phyloP scores from a whole-genome alignment of 345 rosid species.

The Gossypium longicalyx region DNA sequence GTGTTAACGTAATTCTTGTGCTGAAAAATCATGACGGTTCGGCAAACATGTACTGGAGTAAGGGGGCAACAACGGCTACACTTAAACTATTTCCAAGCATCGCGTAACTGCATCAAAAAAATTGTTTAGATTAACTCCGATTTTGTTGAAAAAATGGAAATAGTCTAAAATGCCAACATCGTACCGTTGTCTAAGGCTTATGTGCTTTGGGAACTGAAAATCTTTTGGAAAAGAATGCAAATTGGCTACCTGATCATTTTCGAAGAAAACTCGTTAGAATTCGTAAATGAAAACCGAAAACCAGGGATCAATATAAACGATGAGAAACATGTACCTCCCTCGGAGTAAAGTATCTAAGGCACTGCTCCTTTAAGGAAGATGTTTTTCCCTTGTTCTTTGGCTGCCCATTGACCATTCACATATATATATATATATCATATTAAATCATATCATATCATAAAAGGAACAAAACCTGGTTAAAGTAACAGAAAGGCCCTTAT shows the following conservation, averaged over 20 bases:
- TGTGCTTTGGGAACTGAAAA: conserved; percentile 63
- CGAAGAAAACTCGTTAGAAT: not conserved
- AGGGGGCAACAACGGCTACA: conserved; percentile 80
- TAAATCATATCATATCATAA: not conserved
- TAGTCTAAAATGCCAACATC: not conserved
- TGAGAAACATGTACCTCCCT: conserved; percentile 53
- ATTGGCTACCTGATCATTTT: conserved; percentile 64
- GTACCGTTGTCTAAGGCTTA: conserved; percentile 79
- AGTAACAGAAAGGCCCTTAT: too few relatives aligned
- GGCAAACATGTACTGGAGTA: conserved; percentile 62
- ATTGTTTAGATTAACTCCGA: not conserved
- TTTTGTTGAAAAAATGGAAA: not conserved
- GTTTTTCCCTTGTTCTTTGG: conserved; percentile 52
- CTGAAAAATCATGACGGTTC: conserved; percentile 32
- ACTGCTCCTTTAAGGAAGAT: conserved; percentile 56
- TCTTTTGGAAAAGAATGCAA: conserved; percentile 84
- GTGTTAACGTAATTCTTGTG: not conserved
- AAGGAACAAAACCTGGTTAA: not conserved
- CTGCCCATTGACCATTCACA: conserved; percentile 38
- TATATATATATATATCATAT: not conserved
- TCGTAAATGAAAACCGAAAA: conserved; percentile 11
- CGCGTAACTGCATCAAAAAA: conserved; percentile 61
- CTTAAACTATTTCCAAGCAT: conserved; percentile 92
- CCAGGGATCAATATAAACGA: not conserved
- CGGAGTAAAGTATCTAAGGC: conserved; percentile 89